Evolutionary conservation across 192 early-diverging fungal species (phyloP), one percentile per base, ranked within the genome.

Genomic region (Dissophora ornata): DNA sequence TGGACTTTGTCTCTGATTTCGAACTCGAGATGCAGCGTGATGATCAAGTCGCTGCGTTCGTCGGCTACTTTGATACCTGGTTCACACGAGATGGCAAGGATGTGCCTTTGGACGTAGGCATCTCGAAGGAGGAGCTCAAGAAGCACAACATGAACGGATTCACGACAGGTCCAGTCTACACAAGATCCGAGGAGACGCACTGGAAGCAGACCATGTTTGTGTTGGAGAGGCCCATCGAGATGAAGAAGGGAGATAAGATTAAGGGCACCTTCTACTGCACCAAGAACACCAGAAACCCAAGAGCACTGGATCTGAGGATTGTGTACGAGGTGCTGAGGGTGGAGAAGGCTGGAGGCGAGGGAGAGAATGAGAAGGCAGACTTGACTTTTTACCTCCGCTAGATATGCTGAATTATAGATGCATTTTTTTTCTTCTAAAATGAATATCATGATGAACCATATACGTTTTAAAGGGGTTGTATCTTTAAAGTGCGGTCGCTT

Each of bases 161-260:
- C 57, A 78, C 74, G 21, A 82, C 80, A 82, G 94, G 77, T 91
- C 97, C 60, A 86, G 97, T 32, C 90, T 94, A 6, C 88, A 93
- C 67, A 82, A 86, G 68, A 82, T 88, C 81, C 91, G 63, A 71
- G 52, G 68, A 97, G 86, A 99, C 98, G n/a, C 98, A 99, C 77
- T 99, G 98, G 98, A 98, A 98, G 83, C 97, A 99, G 84, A 98
- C 98, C 26, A 95, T 99, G 41, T 98, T 99, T 81, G 96, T 98
- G 92, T 71, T 91, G 85, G 32, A 86, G 90, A 52, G 90, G 60
- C 81, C 86, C 49, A 90, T 93, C 45, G 95, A 95, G 48, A 32
- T 66, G 38, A 68, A 74, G 53, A 74, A 74, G 77, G 81, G 73
- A 1, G 73, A 77, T 30, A 56, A 62, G 52, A 48, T 77, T 38